Evolutionary conservation across 2,329 filamentous ascomycete genomes (phyloP), one percentile per base, ranked within the genome.

Genomic region (Diaporthe citrichinensis): DNA sequence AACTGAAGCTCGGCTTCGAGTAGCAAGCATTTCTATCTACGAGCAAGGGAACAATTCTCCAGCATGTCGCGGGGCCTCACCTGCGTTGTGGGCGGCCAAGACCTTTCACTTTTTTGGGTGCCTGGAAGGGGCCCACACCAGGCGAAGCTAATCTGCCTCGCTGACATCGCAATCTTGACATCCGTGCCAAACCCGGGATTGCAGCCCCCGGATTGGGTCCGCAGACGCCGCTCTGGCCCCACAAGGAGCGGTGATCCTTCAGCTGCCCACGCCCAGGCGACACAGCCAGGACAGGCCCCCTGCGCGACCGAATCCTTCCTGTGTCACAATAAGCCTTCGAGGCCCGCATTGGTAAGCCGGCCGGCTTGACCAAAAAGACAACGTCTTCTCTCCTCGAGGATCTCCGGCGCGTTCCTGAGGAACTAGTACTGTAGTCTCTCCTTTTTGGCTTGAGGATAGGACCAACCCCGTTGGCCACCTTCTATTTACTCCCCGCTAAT

Each of bases 321-420:
- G 57, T 59, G 34, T 59, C 57, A 59, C 20, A 36, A 39, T n/a
- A 59, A 59, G 57, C 34, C 8, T 39, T 17, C 1, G 7, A 36
- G 34, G 23, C 15, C 57, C 31, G 57, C 17, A 36, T 36, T 59
- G 57, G 4, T 36, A 41, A n/a, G 10, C 28, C 55, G 28, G 55
- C 55, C 28, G 57, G 57, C 6, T 59, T 23, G 34, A n/a, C 57
- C 57, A 59, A 59, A 59, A 59, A 41, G 57, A 59, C 57, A 23
- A 8, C 9, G 57, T 59, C 10, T 4, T 23, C 28, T 25, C 28
- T 25, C 57, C 57, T 15, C 57, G 34, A 59, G 23, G 34, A 25
- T 41, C 23, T 59, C 2, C 34, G 57, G 34, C 34, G 57, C 34
- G 23, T 23, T 31, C 12, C 23, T 59, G 57, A 2, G 34, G 5